Base-by-base conservation (phyloP, 129 eudicot genomes). In the Flaveria brownii region DNA sequence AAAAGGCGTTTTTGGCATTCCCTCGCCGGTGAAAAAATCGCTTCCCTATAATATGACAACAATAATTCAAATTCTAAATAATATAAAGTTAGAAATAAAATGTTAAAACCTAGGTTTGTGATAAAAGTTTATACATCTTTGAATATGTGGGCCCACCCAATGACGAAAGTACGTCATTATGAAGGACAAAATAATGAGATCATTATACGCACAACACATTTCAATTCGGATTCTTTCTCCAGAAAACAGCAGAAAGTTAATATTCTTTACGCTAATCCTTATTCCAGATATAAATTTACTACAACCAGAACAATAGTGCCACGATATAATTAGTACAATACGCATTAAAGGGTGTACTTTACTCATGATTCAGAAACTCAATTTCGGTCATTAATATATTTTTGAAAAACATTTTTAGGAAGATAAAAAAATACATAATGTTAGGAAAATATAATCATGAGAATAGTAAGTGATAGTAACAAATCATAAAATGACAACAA, bases 1-100 rank as follows among this genome's bases (percentile, higher is more conserved):
- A 75, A 92, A 92, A n/a, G 93, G 86, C 22, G 81, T 68, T 78
- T 84, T 92, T 0, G 96, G 98, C 94, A 88, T 86, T 42, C 98
- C 98, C 0, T 90, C 84, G 0, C 85, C 78, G 1, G 87, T 86
- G 57, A 88, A 92, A 54, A 92, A 90, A 47, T 86, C 96, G 66
- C 80, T 77, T 5, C 87, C 92, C 96, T 92, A 77, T 54, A 63
- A 43, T 18, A 47, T 9, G 5, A 9, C 12, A 11, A 76, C 20
- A 62, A 22, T 2, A 66, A 39, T 4, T 39, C 16, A 1, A 10
- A 11, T 2, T 10, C 4, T 8, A n/a, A 14, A 33, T n/a, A 22
- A 30, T 14, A 15, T 18, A 30, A 63, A 6, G 2, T 5, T 63
- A 30, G 30, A 63, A 61, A 47, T 14, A 47, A 6, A 23, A 5